Base-by-base conservation (phyloP, 2,329 filamentous ascomycete species). In the Fonsecaea pugnacius region DNA sequence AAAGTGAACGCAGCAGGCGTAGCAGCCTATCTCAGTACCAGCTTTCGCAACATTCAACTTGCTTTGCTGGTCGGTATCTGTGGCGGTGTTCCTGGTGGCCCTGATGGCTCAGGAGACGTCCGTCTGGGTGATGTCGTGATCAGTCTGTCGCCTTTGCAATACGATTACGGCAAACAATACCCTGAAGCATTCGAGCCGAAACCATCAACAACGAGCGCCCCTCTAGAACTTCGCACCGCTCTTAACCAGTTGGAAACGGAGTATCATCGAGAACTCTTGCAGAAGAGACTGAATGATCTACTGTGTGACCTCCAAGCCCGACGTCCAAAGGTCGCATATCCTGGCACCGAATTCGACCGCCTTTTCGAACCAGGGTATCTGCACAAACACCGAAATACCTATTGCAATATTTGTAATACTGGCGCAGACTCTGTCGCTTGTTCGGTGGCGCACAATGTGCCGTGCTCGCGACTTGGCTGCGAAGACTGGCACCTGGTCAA, bases 1-100 rank as follows among this genome's bases (percentile, higher is more conserved):
- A 74, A 70, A 54, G 64, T 58, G 1, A 67, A 50, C 18, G 70
- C 72, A 3, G 67, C 74, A 1, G 58, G 40, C 7, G 75, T 64
- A 2, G 67, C 75, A 0, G 66, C 51, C 7, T 71, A 68, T 21
- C 62, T 81, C 12, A 72, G 72, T 0, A 69, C 65, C 1, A 81
- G 77, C 51, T 82, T 76, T 43, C 56, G 63, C 0, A 62, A 63
- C 1, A 62, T 82, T 3, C 73, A 70, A 24, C 66, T 81, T 0
- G 75, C 66, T 0, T 32, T 82, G 0, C 51, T 81, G 0, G 75
- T 77, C 2, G 80, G 79, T 0, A 72, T 81, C 2, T 81, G 79
- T 51, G 80, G 78, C 0, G 79, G 76, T 9, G 71, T 77, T 4
- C 77, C 78, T 0, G 30, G 18, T 18, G 46, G 46, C 5, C 32